These are phyloP conservation scores for Sugiyamaella chiloensis DNA, from an alignment of 805 yeast species.

Conservation along the genomic window DNA sequence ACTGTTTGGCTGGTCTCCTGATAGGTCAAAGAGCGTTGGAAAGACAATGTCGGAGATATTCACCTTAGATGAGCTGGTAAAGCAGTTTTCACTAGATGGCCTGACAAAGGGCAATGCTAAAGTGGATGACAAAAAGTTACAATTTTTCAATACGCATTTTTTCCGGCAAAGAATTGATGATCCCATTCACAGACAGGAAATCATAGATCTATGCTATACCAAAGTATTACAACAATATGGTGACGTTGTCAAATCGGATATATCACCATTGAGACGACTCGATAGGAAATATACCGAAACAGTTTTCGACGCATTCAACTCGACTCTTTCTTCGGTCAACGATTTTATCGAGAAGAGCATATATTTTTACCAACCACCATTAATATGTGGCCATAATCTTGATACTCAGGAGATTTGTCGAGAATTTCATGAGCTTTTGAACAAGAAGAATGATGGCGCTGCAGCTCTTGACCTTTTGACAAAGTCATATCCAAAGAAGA, in stretches of 20 bases:
- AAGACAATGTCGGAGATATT: slow-evolving; percentile 30
- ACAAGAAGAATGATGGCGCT: not conserved
- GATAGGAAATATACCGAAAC: slow-evolving; percentile 33
- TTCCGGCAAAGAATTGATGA: slow-evolving; percentile 45
- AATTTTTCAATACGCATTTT: slow-evolving; percentile 73
- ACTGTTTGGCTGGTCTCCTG: slow-evolving; percentile 92
- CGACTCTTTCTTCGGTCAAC: slow-evolving; percentile 48
- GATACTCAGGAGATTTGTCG: not conserved
- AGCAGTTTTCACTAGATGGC: slow-evolving; percentile 60
- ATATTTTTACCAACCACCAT: slow-evolving; percentile 34
- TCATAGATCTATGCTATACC: slow-evolving; percentile 30
- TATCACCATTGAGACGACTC: slow-evolving; percentile 4
- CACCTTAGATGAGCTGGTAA: slow-evolving; percentile 44
- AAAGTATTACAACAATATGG: not conserved
- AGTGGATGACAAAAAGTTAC: slow-evolving; percentile 74
- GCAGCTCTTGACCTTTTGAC: not conserved
- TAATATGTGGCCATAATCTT: too few species aligned
- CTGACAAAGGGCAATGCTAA: slow-evolving; percentile 93
- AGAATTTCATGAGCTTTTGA: not conserved
- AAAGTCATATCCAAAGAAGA: slow-evolving; percentile 18
- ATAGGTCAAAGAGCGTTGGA: slow-evolving; percentile 42
- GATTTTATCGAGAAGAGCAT: slow-evolving; percentile 50
- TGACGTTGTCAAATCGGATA: slow-evolving; percentile 10
- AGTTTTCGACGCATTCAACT: slow-evolving; percentile 44
- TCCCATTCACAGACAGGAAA: slow-evolving; percentile 34